These are phyloP conservation scores for Paecilomyces formosus DNA, from an alignment of 2,329 filamentous ascomycete genomes.

Conservation along the genomic window DNA sequence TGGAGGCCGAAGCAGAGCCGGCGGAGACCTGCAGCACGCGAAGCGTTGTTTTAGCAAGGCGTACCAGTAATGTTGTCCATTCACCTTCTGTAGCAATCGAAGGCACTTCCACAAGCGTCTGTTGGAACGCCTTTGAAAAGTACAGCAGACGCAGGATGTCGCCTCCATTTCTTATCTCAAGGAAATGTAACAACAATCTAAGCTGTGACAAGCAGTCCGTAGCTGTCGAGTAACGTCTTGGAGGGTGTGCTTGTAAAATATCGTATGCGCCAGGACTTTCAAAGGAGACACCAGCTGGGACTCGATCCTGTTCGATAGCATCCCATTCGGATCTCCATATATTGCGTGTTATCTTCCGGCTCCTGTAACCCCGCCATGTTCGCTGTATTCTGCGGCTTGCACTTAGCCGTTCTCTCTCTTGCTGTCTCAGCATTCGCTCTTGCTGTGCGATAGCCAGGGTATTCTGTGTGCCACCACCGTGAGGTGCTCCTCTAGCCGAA, in stretches of 20 bases:
- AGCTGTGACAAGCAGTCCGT: conserved; percentile 44
- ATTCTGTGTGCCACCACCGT: conserved; percentile 59
- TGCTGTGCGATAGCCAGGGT: conserved; percentile 81
- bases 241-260: conserved; percentile 42
- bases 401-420: conserved; percentile 68
- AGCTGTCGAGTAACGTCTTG: conserved; percentile 25
- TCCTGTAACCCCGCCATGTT: conserved; percentile 70
- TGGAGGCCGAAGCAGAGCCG: conserved; percentile 11
- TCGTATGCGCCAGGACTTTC: conserved; percentile 32
- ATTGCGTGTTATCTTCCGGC: conserved; percentile 52
- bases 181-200: conserved; percentile 61
- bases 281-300: conserved; percentile 17
- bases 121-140: conserved; percentile 35
- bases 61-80: conserved; percentile 33
- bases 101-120: conserved; percentile 28
- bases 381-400: conserved; percentile 69
- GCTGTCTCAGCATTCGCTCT: conserved; percentile 71
- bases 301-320: conserved; percentile 41
- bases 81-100: conserved; percentile 30
- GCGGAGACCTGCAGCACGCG: conserved; percentile 21
- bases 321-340: conserved; percentile 58
- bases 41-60: conserved; percentile 30
- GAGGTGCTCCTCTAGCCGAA: conserved; percentile 49
- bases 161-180: conserved; percentile 43
- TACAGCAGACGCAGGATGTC: conserved; percentile 37